A percentile compares a stretch with the other conserved stretches of the same genome.
Evolutionary conservation across 2,329 filamentous ascomycete genomes (phyloP).

Genomic region (Bipolaris zeicola): DNA sequence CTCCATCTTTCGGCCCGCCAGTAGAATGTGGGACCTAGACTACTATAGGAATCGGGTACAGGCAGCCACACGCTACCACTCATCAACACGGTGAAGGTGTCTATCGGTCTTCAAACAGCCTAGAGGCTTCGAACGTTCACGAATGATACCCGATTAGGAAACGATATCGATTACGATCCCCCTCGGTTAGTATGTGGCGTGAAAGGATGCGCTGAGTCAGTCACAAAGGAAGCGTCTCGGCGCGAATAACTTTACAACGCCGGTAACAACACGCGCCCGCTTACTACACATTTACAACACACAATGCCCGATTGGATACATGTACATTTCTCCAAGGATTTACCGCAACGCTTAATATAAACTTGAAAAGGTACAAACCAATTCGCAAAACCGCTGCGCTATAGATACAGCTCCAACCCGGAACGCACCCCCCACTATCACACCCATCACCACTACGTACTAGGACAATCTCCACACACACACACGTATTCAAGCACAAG

Average conservation of each 20-base stretch:
- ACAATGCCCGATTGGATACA: background rate
- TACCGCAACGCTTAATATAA: background rate
- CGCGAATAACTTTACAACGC: slow-evolving; percentile 1
- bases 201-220: slow-evolving; percentile 7
- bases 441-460: background rate
- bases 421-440: no score
- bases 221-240: background rate
- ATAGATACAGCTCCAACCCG: no score
- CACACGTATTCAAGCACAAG: background rate
- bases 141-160: slow-evolving; percentile 6
- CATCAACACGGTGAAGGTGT: no score
- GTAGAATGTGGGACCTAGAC: no score
- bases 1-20: no score
- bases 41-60: no score
- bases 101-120: no score
- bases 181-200: slow-evolving; percentile 12
- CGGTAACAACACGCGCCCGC: background rate
- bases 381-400: no score
- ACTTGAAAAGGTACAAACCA: no score
- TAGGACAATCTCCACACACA: background rate
- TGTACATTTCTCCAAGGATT: no score
- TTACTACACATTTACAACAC: background rate
- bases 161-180: slow-evolving; percentile 10
- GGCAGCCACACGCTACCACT: no score
- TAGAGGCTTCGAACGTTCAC: no score